Conservation (phyloP, 1,139 yeast genomes). For the Dujonia santamariae region DNA sequence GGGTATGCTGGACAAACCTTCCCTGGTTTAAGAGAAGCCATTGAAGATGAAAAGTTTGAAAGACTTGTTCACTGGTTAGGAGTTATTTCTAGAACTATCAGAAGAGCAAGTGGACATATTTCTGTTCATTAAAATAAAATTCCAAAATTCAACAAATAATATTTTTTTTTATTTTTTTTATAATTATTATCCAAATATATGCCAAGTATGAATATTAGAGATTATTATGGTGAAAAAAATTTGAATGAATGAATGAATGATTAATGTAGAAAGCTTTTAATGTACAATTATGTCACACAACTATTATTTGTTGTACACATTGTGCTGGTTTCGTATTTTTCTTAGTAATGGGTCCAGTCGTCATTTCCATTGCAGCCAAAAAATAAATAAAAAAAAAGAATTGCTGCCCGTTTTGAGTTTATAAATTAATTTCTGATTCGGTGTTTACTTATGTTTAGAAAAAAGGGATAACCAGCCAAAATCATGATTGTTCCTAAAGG, state of each 20-base stretch:
- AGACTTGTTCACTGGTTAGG: constrained; percentile 58
- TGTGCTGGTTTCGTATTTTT: too few relatives aligned
- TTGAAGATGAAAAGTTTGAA: constrained; percentile 62
- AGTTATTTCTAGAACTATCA: constrained; percentile 38
- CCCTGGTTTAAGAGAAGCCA: constrained; percentile 78
- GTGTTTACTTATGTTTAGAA: too few relatives aligned
- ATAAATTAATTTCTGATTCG: too few relatives aligned
- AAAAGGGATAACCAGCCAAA: too few relatives aligned
- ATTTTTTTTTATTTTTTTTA: background rate
- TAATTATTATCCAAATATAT: too few relatives aligned
- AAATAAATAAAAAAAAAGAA: too few relatives aligned
- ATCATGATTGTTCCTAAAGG: too few relatives aligned
- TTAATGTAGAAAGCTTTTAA: too few relatives aligned
- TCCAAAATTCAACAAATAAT: background rate
- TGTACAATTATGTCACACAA: too few relatives aligned
- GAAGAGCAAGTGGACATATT: constrained; percentile 20
- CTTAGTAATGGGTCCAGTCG: too few relatives aligned
- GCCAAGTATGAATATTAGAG: background rate
- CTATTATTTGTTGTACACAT: constrained; percentile 1
- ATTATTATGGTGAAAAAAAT: background rate
- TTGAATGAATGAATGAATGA: background rate
- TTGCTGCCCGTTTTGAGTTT: too few relatives aligned
- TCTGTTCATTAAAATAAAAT: background rate
- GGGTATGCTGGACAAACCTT: constrained; percentile 83
- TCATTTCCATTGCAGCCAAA: too few relatives aligned